Base-by-base conservation (phyloP, 2,329 filamentous ascomycete genomes). In the Albifimbria verrucaria region DNA sequence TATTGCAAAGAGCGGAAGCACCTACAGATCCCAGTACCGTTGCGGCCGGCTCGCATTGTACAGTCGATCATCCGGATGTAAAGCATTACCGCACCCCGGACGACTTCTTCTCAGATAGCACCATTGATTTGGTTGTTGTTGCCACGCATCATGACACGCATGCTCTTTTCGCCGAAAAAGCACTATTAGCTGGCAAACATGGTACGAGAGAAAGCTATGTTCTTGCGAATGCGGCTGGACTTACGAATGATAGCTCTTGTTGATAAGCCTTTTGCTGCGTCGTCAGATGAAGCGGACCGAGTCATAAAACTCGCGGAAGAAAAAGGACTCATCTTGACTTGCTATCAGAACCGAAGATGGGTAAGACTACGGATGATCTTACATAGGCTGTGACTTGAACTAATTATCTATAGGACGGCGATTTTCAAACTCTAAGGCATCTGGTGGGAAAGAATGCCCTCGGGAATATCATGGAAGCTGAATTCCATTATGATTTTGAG, bases 401-500 rank as follows among this genome's bases (percentile, higher is more conserved):
- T 39, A 11, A 3, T 4, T 12, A 15, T 18, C 2, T 4, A 11
- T 7, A 62, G 60, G 60, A 62, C 18, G 60, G 58, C 2, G 60
- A 60, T 21, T 62, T 61, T 6, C 52, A 50, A 10, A 61, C 60
- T 3, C 53, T 62, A 0, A 55, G 52, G 3, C 47, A 55, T 4
- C 51, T 62, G 0, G 18, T 60, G 1, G 43, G 52, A 0, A 52
- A 57, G 17, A 53, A 52, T 7, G 60, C 60, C 15, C 21, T 62
- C 0, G 86, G 86, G 17, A 77, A 84, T 2, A 72, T 88, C 48
- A 79, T 79, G 36, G 86, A 88, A 57, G 87, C 83, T 49, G 80
- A 88, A 59, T 79, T 84, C 3, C 84, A 87, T 65, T 88, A 87
- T 54, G 86, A 89, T 61, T 80, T 77, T 39, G 73, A 74, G 32